Evolutionary conservation across 139 green algal genomes (phyloP).

Genomic region (Chlamydomonas asymmetrica): DNA sequence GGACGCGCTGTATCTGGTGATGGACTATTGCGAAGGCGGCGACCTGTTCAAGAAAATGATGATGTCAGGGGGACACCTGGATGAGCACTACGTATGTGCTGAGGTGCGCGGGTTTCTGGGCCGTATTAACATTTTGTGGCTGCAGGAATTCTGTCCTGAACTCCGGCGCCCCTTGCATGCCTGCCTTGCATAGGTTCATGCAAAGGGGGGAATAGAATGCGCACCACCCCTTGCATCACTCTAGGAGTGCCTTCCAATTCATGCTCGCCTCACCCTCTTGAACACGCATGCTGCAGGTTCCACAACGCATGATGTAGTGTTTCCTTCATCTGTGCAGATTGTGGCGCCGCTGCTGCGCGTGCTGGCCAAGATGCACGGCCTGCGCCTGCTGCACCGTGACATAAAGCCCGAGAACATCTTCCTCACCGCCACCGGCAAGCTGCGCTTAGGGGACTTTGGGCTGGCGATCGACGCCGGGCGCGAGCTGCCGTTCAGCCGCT

Average conservation of each 20-base stretch:
- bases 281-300: neutral
- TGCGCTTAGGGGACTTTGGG: slow-evolving; percentile 80
- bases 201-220: neutral
- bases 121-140: no score
- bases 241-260: neutral
- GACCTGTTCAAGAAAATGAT: slow-evolving; percentile 83
- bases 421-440: slow-evolving; percentile 47
- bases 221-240: neutral
- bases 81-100: slow-evolving; percentile 70
- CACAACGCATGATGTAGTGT: neutral
- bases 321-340: slow-evolving; percentile 40
- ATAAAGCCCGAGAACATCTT: slow-evolving; percentile 86
- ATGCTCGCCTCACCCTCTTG: neutral
- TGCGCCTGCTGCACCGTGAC: slow-evolving; percentile 4
- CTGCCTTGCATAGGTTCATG: neutral
- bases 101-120: slow-evolving; percentile 53
- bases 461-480: slow-evolving; percentile 67
- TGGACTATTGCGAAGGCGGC: slow-evolving; percentile 75
- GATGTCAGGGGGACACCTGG: slow-evolving; percentile 57
- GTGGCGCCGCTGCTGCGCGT: slow-evolving; percentile 77
- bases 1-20: slow-evolving; percentile 66
- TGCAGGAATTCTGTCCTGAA: neutral
- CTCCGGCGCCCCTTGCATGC: neutral
- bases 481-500: slow-evolving; percentile 79
- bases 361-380: slow-evolving; percentile 68